phyloP scores from a whole-genome alignment of 106 monocot genomes.

The Amphibolis antarctica region DNA sequence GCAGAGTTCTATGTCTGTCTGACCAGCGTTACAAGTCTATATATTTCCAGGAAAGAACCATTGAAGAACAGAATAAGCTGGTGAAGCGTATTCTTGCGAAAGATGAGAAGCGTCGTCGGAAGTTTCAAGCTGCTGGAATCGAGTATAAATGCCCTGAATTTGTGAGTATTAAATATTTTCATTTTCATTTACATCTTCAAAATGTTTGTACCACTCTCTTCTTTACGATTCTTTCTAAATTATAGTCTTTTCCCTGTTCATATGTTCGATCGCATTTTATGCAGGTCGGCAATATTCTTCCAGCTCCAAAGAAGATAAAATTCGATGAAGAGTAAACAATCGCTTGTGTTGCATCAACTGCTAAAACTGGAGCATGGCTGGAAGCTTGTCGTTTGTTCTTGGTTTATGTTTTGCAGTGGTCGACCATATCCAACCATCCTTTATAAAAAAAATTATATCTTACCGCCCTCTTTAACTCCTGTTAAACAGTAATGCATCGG shows the following conservation, averaged over 20 bases:
- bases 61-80: constrained; percentile 57
- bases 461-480: no score
- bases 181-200: background rate
- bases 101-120: constrained; percentile 50
- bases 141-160: constrained; percentile 77
- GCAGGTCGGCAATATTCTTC: constrained; percentile 3
- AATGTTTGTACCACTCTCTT: no score
- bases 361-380: no score
- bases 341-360: no score
- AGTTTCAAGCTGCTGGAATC: constrained; percentile 73
- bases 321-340: background rate
- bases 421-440: no score
- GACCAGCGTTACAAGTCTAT: background rate
- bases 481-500: no score
- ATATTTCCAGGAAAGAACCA: constrained; percentile 59
- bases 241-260: no score
- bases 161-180: constrained; percentile 37
- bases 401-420: no score
- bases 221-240: background rate
- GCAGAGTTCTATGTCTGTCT: no score
- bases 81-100: constrained; percentile 58
- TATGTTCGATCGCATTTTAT: background rate
- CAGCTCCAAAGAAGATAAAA: constrained; percentile 11
- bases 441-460: no score
- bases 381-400: no score